Percentiles rank a stretch among this genome's conserved stretches.
Conservation (phyloP, 805 yeast species). For the Schizosaccharomyces lindneri region DNA sequence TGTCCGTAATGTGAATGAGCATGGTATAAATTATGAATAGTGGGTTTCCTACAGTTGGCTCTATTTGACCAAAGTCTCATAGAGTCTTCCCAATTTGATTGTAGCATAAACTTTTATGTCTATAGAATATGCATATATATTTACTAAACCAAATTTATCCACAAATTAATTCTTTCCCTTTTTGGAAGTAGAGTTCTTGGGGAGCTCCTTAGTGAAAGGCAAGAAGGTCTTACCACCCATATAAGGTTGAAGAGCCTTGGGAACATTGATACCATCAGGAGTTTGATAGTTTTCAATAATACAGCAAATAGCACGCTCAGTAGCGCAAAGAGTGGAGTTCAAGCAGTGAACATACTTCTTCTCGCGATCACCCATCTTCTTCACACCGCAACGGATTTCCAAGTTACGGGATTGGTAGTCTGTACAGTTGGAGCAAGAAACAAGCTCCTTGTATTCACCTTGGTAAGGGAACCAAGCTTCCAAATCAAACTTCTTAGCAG, state of each 20-base stretch:
- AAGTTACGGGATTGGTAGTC: slow-evolving; percentile 96
- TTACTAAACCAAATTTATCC: neutral
- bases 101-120: too few species aligned
- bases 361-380: slow-evolving; percentile 79
- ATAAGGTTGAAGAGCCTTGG: slow-evolving; percentile 85
- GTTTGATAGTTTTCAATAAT: slow-evolving; percentile 93
- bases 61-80: too few species aligned
- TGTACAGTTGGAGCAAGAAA: slow-evolving; percentile 95
- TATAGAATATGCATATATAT: neutral
- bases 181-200: slow-evolving; percentile 76
- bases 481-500: slow-evolving; percentile 93
- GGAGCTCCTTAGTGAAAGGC: slow-evolving; percentile 72
- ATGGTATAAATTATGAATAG: too few species aligned
- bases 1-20: too few species aligned
- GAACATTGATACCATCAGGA: slow-evolving; percentile 47
- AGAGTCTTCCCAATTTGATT: too few species aligned
- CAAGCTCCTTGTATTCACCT: slow-evolving; percentile 92
- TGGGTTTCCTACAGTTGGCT: too few species aligned
- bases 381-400: slow-evolving; percentile 96
- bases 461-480: slow-evolving; percentile 99
- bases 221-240: slow-evolving; percentile 96
- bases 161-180: slow-evolving; percentile 19
- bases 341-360: slow-evolving; percentile 96
- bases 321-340: slow-evolving; percentile 91
- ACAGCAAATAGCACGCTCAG: slow-evolving; percentile 96